Percentiles rank a stretch among this genome's conserved stretches.
Evolutionary conservation across 305 asterid species (phyloP).

Genomic region (Fraxinus platypoda): DNA sequence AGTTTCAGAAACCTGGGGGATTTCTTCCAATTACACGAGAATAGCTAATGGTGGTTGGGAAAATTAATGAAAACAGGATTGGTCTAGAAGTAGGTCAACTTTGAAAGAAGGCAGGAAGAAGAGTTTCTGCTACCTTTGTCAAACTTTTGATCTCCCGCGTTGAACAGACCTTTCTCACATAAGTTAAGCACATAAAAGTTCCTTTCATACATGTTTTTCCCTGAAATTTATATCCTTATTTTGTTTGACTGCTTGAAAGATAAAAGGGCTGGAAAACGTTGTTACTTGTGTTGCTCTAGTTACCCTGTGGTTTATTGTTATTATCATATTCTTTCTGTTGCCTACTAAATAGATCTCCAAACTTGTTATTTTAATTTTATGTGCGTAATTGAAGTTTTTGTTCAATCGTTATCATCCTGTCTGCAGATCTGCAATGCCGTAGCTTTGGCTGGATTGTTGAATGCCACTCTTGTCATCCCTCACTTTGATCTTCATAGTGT

Average conservation of each 20-base stretch:
- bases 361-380: background rate
- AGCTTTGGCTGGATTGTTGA: constrained; percentile 76
- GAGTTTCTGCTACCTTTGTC: background rate
- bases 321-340: background rate
- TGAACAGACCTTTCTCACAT: background rate
- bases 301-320: background rate
- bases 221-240: background rate
- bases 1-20: background rate
- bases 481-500: constrained; percentile 70
- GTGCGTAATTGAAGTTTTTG: background rate
- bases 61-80: background rate
- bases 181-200: background rate
- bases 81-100: background rate
- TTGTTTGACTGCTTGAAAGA: background rate
- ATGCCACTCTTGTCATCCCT: constrained; percentile 81
- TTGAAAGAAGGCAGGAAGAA: background rate
- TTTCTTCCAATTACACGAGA: background rate
- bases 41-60: background rate
- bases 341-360: background rate
- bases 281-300: background rate
- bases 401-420: background rate
- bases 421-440: constrained; percentile 89
- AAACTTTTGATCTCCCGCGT: background rate
- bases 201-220: background rate
- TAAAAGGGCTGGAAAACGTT: background rate